Evolutionary conservation across 768 basidiomycete species (phyloP), one percentile per base, ranked within the genome.

Genomic region (Chalciporus piperatus): DNA sequence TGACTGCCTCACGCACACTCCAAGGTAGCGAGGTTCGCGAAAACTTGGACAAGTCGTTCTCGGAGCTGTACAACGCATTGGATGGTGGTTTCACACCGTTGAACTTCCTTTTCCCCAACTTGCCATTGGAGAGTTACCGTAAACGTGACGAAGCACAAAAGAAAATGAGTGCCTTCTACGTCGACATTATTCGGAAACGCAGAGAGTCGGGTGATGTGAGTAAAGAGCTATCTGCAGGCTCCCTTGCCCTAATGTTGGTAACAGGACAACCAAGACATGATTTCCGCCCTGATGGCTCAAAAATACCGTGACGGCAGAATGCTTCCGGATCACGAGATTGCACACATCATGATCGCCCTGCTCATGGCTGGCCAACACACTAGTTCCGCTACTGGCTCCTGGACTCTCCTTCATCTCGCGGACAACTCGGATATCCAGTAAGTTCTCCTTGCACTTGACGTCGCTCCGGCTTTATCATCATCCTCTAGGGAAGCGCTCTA

Each of bases 321-420:
- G 2, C 77, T 98, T 37, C 79, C 77, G 54, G 94, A 99, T 64
- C 85, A 89, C 59, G 92, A 98, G 69, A 88, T 98, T 53, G 94
- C 97, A 0, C 97, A 98, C 66, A 95, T 99, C 65, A 85, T 99
- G 87, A 99, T 98, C 63, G 97, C 97, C 14, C 81, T 99, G 41
- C 84, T 99, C 57, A 98, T 99, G 97, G 97, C 97, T 40, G 97
- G 97, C 35, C 97, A 99, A 73, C 97, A 99, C 72, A 99, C 97
- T 0, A 92, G 89, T 60, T 97, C 97, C 13, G 87, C 97, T 2
- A 87, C 92, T 19, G 85, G 85, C 28, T 87, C 93, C 10, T 99
- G 97, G 97, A 67, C 85, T 14, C 76, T 98, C 35, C 81, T 98
- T 39, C 92, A 97, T 63, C 68, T 98, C 27, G 96, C 94, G 25